Conservation (phyloP, 2,329 filamentous ascomycete species). For the Neodidymelliopsis sp. region DNA sequence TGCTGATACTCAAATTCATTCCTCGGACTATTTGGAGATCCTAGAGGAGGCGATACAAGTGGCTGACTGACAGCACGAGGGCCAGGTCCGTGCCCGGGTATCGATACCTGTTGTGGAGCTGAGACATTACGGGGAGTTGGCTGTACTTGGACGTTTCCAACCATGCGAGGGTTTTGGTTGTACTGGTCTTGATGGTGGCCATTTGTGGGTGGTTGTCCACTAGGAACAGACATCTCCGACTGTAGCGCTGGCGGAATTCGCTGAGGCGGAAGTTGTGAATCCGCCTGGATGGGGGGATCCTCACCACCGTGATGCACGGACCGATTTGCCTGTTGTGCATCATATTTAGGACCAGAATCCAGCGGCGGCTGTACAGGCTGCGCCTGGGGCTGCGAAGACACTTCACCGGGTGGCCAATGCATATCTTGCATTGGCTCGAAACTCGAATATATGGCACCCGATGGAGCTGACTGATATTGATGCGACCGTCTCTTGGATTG, state of each 20-base stretch:
- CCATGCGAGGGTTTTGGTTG: constrained; percentile 21
- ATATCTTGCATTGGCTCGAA: constrained; percentile 13
- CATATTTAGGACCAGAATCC: constrained; percentile 7
- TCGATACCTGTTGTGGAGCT: constrained; percentile 17
- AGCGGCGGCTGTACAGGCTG: constrained; percentile 7
- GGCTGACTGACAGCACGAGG: constrained; percentile 24
- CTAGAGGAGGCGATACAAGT: constrained; percentile 10
- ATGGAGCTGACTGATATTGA: constrained; percentile 6
- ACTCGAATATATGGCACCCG: constrained; percentile 20
- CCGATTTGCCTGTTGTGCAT: constrained; percentile 12
- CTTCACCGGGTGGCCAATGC: constrained; percentile 13
- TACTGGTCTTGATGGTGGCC: not conserved
- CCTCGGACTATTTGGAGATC: constrained; percentile 23
- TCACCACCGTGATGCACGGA: constrained; percentile 6
- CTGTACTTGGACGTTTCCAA: constrained; percentile 15
- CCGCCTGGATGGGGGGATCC: not conserved
- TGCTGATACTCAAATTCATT: constrained; percentile 44
- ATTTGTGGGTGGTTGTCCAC: not conserved
- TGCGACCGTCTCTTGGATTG: constrained; percentile 21
- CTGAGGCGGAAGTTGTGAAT: not conserved
- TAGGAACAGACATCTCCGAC: not conserved
- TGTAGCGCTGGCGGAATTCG: not conserved
- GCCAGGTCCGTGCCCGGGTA: constrained; percentile 23
- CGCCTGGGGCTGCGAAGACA: constrained; percentile 3
- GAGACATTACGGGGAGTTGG: constrained; percentile 18